Conservation (phyloP, 2,329 filamentous ascomycete species). For the Neophaeococcomyces aloes region DNA sequence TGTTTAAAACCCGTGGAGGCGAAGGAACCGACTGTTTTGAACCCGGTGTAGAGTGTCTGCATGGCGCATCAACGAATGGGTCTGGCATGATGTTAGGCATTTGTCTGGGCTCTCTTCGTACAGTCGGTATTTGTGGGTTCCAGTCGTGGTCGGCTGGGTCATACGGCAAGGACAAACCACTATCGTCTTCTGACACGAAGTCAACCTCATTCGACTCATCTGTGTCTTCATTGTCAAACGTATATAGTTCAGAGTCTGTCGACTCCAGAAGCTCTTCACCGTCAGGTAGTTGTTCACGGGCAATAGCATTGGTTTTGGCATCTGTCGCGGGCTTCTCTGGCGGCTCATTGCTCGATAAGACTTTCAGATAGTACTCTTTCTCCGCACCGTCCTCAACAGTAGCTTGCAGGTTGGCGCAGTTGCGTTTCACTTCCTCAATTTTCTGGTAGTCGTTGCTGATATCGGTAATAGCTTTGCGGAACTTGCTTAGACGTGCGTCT, state of each 20-base stretch:
- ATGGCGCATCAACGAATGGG: not conserved
- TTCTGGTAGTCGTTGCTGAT: not conserved
- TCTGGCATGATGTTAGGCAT: not conserved
- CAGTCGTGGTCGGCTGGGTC: slow-evolving; percentile 2
- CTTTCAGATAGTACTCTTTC: slow-evolving; percentile 4
- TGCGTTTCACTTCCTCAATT: not conserved
- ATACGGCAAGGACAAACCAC: slow-evolving; percentile 1
- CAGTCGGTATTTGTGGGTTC: slow-evolving; percentile 1
- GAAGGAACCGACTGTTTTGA: too few species aligned
- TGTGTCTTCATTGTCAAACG: not conserved
- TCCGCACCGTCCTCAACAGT: slow-evolving; percentile 7
- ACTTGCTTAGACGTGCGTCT: slow-evolving; percentile 1
- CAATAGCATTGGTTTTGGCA: slow-evolving; percentile 3
- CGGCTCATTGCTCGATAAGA: slow-evolving; percentile 1
- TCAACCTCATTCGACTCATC: not conserved
- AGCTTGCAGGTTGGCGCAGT: not conserved
- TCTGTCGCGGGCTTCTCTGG: not conserved
- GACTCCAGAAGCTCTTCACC: slow-evolving; percentile 40
- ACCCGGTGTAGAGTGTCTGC: too few species aligned
- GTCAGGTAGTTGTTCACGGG: slow-evolving; percentile 20
- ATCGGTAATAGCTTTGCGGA: not conserved
- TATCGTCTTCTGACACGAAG: slow-evolving; percentile 1
- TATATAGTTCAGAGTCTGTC: too few species aligned
- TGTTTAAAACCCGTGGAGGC: too few species aligned
- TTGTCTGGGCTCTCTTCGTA: not conserved